Evolutionary conservation across 2,329 filamentous ascomycete genomes (phyloP).

Genomic region (Calonectria pseudoturangicola): DNA sequence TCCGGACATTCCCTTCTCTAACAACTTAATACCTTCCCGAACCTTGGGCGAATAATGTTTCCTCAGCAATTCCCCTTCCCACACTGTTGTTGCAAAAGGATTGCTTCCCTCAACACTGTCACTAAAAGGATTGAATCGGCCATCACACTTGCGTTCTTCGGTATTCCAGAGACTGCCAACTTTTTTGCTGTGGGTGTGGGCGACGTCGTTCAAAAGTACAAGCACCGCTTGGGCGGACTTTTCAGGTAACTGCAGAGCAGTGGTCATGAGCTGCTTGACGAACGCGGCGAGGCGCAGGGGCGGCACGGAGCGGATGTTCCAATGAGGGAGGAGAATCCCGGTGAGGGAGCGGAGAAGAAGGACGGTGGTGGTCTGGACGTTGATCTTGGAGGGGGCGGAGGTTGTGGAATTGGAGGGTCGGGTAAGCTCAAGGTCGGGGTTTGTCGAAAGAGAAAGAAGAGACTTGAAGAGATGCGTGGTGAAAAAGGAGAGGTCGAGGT

Average conservation of each 20-base stretch:
- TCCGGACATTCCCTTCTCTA: slow-evolving; percentile 79
- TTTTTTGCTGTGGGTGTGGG: slow-evolving; percentile 87
- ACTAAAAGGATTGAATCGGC: slow-evolving; percentile 84
- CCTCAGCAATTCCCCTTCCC: slow-evolving; percentile 93
- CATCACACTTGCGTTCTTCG: slow-evolving; percentile 94
- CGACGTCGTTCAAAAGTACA: slow-evolving; percentile 84
- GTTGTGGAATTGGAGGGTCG: slow-evolving; percentile 62
- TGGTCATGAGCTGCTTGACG: slow-evolving; percentile 90
- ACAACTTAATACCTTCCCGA: slow-evolving; percentile 80
- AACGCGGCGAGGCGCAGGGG: slow-evolving; percentile 93
- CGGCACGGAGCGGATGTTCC: slow-evolving; percentile 84
- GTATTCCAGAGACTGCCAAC: slow-evolving; percentile 93
- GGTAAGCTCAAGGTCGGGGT: slow-evolving; percentile 90
- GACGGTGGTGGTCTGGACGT: slow-evolving; percentile 95
- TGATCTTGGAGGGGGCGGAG: slow-evolving; percentile 80
- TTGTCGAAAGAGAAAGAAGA: slow-evolving; percentile 84
- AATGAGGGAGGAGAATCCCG: slow-evolving; percentile 84
- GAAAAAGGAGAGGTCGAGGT: slow-evolving; percentile 96
- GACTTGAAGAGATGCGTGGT: slow-evolving; percentile 94
- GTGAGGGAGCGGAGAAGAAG: slow-evolving; percentile 91
- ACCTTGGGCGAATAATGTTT: slow-evolving; percentile 92
- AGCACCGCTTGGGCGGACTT: slow-evolving; percentile 90
- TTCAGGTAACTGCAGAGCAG: slow-evolving; percentile 90
- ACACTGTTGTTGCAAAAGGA: slow-evolving; percentile 91
- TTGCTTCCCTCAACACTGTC: slow-evolving; percentile 89